These are phyloP conservation scores for Rhynchospora pubera DNA, from an alignment of 176 grass and related monocot species.

Conservation along the genomic window DNA sequence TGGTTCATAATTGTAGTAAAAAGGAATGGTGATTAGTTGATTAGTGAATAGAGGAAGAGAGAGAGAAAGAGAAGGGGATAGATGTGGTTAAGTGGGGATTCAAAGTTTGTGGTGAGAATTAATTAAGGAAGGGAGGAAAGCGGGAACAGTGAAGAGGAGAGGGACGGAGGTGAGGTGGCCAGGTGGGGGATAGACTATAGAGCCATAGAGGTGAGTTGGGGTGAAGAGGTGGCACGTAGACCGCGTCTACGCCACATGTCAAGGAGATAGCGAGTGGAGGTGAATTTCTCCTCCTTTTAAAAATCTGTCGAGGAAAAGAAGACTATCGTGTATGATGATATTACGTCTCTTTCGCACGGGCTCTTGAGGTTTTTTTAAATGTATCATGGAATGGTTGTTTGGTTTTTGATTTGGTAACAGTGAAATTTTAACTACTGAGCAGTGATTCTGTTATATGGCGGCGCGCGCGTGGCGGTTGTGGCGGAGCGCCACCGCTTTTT, in stretches of 20 bases:
- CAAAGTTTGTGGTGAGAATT: not conserved
- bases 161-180: not conserved
- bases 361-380: too few species aligned
- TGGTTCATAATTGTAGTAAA: conserved; percentile 43
- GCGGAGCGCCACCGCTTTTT: too few species aligned
- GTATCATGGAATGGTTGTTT: too few species aligned
- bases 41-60: too few species aligned
- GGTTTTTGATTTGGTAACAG: too few species aligned
- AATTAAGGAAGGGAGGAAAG: not conserved
- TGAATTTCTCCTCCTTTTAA: not conserved
- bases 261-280: conserved; percentile 4
- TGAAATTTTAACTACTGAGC: too few species aligned
- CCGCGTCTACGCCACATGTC: conserved; percentile 14
- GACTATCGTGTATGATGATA: too few species aligned
- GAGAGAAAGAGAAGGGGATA: not conserved
- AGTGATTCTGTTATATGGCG: too few species aligned
- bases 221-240: conserved; percentile 23
- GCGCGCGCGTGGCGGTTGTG: too few species aligned
- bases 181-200: not conserved
- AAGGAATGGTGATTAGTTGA: too few species aligned
- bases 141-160: not conserved
- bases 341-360: too few species aligned
- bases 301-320: too few species aligned
- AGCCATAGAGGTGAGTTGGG: not conserved
- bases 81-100: not conserved